Conservation (phyloP, 169 alveolate species). For the Neospora caninum region DNA sequence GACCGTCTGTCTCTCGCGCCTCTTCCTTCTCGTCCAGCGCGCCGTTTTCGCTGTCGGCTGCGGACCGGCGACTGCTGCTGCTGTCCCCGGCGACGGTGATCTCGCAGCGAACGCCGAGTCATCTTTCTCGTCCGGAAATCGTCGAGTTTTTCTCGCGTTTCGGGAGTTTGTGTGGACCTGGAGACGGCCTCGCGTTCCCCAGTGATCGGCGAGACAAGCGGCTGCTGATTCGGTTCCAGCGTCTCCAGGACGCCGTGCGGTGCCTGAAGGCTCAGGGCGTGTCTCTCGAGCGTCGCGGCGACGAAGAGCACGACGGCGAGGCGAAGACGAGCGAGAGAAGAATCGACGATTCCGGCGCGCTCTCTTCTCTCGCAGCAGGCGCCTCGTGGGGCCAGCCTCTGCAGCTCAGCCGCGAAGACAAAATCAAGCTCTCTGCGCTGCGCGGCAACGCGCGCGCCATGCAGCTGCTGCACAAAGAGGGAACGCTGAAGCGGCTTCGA, state of each 20-base stretch:
- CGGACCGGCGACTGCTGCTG: constrained; percentile 27
- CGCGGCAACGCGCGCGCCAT: constrained; percentile 8
- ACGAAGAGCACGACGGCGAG: neutral
- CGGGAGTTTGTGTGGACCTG: neutral
- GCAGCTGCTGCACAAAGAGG: constrained; percentile 24
- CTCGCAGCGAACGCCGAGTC: constrained; percentile 19
- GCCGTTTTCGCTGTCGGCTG: neutral
- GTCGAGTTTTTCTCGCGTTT: neutral
- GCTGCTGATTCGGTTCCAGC: neutral
- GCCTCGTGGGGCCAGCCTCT: constrained; percentile 7
- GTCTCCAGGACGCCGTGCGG: neutral
- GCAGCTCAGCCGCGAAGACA: constrained; percentile 41
- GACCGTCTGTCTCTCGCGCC: neutral
- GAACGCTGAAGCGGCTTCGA: neutral
- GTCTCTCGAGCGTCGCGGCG: neutral
- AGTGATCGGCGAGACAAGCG: neutral
- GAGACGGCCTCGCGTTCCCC: constrained; percentile 27
- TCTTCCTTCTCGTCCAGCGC: neutral
- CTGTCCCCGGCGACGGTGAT: constrained; percentile 6
- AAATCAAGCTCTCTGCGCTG: constrained; percentile 27
- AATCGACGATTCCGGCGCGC: neutral
- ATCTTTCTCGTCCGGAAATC: constrained; percentile 2
- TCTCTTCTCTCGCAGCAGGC: neutral
- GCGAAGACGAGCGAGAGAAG: neutral
- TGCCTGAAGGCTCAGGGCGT: constrained; percentile 30